These are phyloP conservation scores for Cladobotryum protrusum DNA, from an alignment of 2,329 filamentous ascomycete genomes.

Conservation along the genomic window DNA sequence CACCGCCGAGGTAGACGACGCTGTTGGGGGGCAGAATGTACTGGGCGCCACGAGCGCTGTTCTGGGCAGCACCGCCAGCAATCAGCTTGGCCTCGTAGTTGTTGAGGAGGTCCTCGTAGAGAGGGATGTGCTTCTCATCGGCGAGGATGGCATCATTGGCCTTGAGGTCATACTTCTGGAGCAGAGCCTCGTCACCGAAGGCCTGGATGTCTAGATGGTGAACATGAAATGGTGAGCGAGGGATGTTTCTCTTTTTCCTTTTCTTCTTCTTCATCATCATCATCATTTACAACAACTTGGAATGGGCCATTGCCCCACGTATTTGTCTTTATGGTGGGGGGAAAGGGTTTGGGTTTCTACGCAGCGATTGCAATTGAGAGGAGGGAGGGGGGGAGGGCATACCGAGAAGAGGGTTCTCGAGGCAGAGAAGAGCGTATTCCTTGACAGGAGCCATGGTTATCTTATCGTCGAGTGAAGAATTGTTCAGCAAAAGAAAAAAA, in stretches of 20 bases:
- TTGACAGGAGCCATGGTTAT: constrained; percentile 59
- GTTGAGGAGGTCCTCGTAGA: constrained; percentile 91
- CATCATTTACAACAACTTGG: too few relatives aligned
- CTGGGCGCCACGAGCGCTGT: constrained; percentile 92
- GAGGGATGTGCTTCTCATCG: constrained; percentile 77
- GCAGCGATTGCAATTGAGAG: background rate
- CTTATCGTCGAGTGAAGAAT: constrained; percentile 3
- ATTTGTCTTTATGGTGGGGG: background rate
- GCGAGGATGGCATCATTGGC: constrained; percentile 96
- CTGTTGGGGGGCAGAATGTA: constrained; percentile 89
- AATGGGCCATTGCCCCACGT: too few relatives aligned
- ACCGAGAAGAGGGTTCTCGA: constrained; percentile 98
- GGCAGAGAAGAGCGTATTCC: constrained; percentile 81
- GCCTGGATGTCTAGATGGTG: constrained; percentile 75
- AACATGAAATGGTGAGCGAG: constrained; percentile 2
- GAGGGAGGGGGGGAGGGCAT: constrained; percentile 25
- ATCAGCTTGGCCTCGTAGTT: constrained; percentile 92
- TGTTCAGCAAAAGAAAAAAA: background rate
- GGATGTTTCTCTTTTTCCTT: background rate
- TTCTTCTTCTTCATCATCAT: too few relatives aligned
- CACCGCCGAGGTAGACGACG: constrained; percentile 88
- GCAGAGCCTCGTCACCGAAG: constrained; percentile 70
- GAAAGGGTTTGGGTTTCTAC: background rate
- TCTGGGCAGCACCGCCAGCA: constrained; percentile 93
- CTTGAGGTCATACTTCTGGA: constrained; percentile 91